Conservation (phyloP, 306 rosid species). For the Vigna radiata region DNA sequence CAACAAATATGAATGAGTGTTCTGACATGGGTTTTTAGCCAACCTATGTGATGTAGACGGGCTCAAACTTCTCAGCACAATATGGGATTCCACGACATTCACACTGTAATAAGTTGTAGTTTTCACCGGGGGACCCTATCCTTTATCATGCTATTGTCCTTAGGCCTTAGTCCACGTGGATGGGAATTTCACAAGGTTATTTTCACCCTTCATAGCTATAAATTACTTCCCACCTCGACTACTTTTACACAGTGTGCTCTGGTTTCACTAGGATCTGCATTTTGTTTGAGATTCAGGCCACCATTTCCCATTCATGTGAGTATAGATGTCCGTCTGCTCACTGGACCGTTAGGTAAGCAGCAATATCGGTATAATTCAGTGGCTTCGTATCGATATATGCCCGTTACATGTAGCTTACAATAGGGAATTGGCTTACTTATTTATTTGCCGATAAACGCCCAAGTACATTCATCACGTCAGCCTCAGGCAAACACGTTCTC, state of each 20-base stretch:
- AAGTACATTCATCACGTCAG: too few species aligned
- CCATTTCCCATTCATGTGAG: neutral
- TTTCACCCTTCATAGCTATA: neutral
- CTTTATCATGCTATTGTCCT: slow-evolving; percentile 14
- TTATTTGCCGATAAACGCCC: too few species aligned
- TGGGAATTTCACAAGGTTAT: neutral
- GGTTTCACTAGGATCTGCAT: slow-evolving; percentile 25
- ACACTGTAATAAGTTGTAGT: slow-evolving; percentile 32
- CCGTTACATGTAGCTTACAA: too few species aligned
- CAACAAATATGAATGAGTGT: slow-evolving; percentile 20
- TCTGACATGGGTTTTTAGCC: slow-evolving; percentile 26
- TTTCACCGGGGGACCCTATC: slow-evolving; percentile 44
- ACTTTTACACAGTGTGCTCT: slow-evolving; percentile 9
- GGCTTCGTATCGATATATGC: too few species aligned
- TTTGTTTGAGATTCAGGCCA: slow-evolving; percentile 1
- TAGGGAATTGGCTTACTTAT: too few species aligned
- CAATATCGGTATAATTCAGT: too few species aligned
- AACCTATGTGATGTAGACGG: slow-evolving; percentile 38
- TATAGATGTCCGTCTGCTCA: too few species aligned
- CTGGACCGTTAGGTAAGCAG: too few species aligned
- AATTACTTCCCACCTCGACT: slow-evolving; percentile 19
- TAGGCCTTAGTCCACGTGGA: slow-evolving; percentile 8
- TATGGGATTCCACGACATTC: slow-evolving; percentile 37
- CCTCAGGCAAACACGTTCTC: too few species aligned
- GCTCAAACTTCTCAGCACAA: neutral